These are phyloP conservation scores for Backusella macrospora DNA, from an alignment of 192 early-diverging fungal genomes.

Conservation along the genomic window DNA sequence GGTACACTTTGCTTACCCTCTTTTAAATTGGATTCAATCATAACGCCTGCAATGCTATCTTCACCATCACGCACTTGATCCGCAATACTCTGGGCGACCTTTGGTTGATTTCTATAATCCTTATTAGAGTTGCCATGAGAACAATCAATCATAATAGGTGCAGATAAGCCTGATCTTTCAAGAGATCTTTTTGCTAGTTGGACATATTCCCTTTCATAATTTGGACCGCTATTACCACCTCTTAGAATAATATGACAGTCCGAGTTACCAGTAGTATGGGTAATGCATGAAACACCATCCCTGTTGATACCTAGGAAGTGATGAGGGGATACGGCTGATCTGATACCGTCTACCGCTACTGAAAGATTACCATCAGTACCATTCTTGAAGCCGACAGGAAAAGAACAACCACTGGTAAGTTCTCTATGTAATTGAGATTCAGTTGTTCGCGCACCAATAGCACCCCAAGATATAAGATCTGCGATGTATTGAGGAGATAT, in stretches of 20 bases:
- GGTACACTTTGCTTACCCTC: conserved; percentile 89
- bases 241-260: conserved; percentile 89
- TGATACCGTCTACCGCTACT: conserved; percentile 76
- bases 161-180: conserved; percentile 57
- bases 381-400: conserved; percentile 98
- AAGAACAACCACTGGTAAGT: conserved; percentile 89
- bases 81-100: conserved; percentile 69
- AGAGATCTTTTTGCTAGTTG: conserved; percentile 54
- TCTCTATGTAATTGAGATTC: conserved; percentile 96
- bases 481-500: conserved; percentile 95
- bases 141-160: conserved; percentile 92
- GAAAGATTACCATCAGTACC: conserved; percentile 90
- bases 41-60: conserved; percentile 76
- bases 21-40: conserved; percentile 91
- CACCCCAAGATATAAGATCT: conserved; percentile 96
- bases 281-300: conserved; percentile 88
- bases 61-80: conserved; percentile 75
- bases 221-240: conserved; percentile 88
- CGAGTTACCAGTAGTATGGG: conserved; percentile 84
- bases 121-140: conserved; percentile 93
- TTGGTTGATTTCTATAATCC: conserved; percentile 85
- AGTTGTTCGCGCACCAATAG: conserved; percentile 95
- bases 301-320: conserved; percentile 94
- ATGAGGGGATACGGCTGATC: conserved; percentile 75
- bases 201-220: conserved; percentile 63